A percentile compares a stretch with the other conserved stretches of the same genome.
Conservation (phyloP, 371 early-diverging fungal genomes). For the Mucor velutinosus region DNA sequence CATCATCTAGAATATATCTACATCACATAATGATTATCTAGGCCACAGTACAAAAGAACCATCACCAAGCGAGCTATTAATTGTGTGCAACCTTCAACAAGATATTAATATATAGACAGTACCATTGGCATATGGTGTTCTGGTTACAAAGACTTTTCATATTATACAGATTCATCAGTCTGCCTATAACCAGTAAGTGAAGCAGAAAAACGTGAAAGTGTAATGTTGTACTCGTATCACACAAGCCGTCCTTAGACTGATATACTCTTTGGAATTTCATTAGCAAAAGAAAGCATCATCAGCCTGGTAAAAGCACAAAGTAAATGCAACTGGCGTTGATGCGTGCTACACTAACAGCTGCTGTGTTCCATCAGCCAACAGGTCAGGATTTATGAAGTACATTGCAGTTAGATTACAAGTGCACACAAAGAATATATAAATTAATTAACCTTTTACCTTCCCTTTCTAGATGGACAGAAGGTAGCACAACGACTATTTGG, state of each 20-base stretch:
- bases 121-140: constrained; percentile 78
- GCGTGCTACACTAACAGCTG: constrained; percentile 66
- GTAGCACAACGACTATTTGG: constrained; percentile 78
- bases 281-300: constrained; percentile 87
- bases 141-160: constrained; percentile 79
- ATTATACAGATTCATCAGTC: constrained; percentile 84
- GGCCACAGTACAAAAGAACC: constrained; percentile 65
- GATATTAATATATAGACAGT: constrained; percentile 38
- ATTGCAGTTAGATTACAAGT: constrained; percentile 37
- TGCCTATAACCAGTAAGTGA: constrained; percentile 77
- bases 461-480: constrained; percentile 62
- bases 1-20: constrained; percentile 7
- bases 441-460: not conserved
- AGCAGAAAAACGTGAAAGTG: constrained; percentile 10
- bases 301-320: constrained; percentile 80
- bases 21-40: constrained; percentile 39
- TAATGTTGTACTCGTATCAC: constrained; percentile 10
- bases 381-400: constrained; percentile 34
- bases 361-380: constrained; percentile 30
- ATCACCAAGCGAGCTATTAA: constrained; percentile 67
- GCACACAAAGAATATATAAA: not conserved
- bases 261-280: constrained; percentile 91
- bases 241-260: constrained; percentile 75
- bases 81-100: not conserved
- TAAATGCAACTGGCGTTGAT: constrained; percentile 81